A percentile compares a stretch with the other conserved stretches of the same genome.
These are phyloP conservation scores for Globisporangium sylvaticum DNA, from an alignment of 352 stramenopile genomes.

Conservation along the genomic window DNA sequence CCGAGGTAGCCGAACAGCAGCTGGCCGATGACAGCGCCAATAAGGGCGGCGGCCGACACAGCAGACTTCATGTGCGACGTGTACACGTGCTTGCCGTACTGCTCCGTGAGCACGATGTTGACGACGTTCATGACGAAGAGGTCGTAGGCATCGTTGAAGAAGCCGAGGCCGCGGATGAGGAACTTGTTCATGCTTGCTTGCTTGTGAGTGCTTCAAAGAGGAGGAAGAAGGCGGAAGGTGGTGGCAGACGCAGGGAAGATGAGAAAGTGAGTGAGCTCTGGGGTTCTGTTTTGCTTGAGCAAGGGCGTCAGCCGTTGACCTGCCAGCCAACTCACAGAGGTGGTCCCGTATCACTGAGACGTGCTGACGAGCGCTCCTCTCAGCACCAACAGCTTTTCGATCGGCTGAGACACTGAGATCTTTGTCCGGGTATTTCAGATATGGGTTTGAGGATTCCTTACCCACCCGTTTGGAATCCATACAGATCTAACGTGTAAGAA, in stretches of 20 bases:
- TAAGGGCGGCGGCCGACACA: constrained; percentile 44
- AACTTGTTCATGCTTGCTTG: constrained; percentile 43
- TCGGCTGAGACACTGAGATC: neutral
- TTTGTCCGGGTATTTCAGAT: neutral
- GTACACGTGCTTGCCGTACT: constrained; percentile 55
- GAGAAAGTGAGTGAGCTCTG: neutral
- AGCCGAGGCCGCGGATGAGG: constrained; percentile 46
- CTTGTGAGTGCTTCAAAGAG: neutral
- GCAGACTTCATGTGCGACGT: constrained; percentile 50
- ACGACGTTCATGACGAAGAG: constrained; percentile 70
- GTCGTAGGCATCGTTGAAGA: constrained; percentile 62
- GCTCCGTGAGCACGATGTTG: constrained; percentile 60
- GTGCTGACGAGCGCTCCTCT: neutral
- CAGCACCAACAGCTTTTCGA: neutral
- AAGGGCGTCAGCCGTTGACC: neutral
- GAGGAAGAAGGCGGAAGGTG: neutral
- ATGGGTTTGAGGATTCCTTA: neutral
- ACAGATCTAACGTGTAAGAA: neutral
- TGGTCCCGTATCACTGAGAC: constrained; percentile 1
- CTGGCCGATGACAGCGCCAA: constrained; percentile 51
- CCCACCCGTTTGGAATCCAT: neutral
- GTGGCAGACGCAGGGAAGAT: neutral
- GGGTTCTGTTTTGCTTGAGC: neutral
- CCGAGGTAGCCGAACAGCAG: constrained; percentile 50
- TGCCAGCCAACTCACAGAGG: neutral